These are phyloP conservation scores for Lachnellula occidentalis DNA, from an alignment of 2,329 filamentous ascomycete genomes.

Conservation along the genomic window DNA sequence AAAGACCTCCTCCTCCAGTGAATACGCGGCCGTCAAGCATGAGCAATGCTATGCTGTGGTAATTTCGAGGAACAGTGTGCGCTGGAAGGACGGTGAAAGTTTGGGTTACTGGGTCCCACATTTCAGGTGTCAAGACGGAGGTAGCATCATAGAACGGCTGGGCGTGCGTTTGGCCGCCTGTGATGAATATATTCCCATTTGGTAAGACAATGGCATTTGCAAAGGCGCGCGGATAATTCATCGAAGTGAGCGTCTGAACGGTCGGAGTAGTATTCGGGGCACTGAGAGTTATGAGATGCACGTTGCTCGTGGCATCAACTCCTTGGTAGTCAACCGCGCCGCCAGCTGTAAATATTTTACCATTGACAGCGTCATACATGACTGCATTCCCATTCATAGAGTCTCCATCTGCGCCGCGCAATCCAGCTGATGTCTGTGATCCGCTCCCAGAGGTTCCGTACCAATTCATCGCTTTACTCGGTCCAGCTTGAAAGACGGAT, in stretches of 20 bases:
- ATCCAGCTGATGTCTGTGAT: constrained; percentile 37
- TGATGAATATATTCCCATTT: constrained; percentile 42
- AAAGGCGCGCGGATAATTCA: constrained; percentile 38
- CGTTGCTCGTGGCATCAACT: constrained; percentile 37
- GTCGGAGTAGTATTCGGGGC: constrained; percentile 22
- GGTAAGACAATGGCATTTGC: constrained; percentile 44
- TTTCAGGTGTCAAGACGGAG: constrained; percentile 38
- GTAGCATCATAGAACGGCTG: constrained; percentile 41
- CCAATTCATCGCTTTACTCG: constrained; percentile 48
- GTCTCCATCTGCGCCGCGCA: constrained; percentile 38
- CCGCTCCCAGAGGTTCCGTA: constrained; percentile 43
- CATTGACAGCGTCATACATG: constrained; percentile 51
- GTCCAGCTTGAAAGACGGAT: constrained; percentile 23
- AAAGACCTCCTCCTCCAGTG: constrained; percentile 48
- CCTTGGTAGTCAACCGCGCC: constrained; percentile 43
- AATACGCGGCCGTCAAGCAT: constrained; percentile 46
- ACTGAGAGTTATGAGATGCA: constrained; percentile 45
- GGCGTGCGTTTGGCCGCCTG: constrained; percentile 41
- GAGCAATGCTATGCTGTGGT: constrained; percentile 45
- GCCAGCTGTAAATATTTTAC: constrained; percentile 50
- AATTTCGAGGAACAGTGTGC: constrained; percentile 40
- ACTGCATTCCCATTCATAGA: constrained; percentile 51
- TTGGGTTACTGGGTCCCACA: constrained; percentile 40
- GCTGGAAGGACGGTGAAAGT: constrained; percentile 35
- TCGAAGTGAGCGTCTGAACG: constrained; percentile 33